These are phyloP conservation scores for Sisymbrium irio DNA, from an alignment of 345 rosid species.

Conservation along the genomic window DNA sequence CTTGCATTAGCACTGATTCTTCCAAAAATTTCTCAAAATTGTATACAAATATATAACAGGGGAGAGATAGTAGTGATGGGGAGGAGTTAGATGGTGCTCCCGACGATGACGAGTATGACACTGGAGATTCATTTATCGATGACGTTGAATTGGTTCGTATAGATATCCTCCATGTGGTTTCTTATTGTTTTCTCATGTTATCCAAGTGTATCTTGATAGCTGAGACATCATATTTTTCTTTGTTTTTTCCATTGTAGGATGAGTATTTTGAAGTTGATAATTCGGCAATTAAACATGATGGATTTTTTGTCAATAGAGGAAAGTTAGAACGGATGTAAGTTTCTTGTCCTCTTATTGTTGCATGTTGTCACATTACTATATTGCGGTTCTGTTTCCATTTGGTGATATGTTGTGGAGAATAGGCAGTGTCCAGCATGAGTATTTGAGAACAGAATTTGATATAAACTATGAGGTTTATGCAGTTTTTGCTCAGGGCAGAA, in stretches of 20 bases:
- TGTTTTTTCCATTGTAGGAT: conserved; percentile 56
- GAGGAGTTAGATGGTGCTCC: conserved; percentile 80
- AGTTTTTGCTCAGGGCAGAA: not conserved
- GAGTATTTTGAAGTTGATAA: conserved; percentile 96
- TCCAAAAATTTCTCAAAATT: not conserved
- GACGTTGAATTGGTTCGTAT: conserved; percentile 85
- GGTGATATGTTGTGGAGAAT: not conserved
- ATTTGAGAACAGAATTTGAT: not conserved
- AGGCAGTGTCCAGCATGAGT: not conserved
- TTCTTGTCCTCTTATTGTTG: conserved; percentile 15
- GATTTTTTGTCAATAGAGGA: conserved; percentile 93
- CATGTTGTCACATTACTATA: not conserved
- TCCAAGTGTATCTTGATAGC: not conserved
- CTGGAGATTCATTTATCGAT: conserved; percentile 95
- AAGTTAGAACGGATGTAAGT: conserved; percentile 82
- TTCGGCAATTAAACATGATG: conserved; percentile 81
- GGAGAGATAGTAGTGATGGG: conserved; percentile 92
- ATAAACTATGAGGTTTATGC: not conserved
- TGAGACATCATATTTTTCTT: conserved; percentile 8
- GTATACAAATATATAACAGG: conserved; percentile 46
- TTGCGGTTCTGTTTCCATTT: not conserved
- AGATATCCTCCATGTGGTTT: not conserved
- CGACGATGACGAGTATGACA: conserved; percentile 93
- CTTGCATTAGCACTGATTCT: not conserved
- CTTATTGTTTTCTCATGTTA: not conserved